Percentiles rank a stretch among this genome's conserved stretches.
Evolutionary conservation across 768 basidiomycete genomes (phyloP).

Genomic region (Neoboletus subvelutipes): DNA sequence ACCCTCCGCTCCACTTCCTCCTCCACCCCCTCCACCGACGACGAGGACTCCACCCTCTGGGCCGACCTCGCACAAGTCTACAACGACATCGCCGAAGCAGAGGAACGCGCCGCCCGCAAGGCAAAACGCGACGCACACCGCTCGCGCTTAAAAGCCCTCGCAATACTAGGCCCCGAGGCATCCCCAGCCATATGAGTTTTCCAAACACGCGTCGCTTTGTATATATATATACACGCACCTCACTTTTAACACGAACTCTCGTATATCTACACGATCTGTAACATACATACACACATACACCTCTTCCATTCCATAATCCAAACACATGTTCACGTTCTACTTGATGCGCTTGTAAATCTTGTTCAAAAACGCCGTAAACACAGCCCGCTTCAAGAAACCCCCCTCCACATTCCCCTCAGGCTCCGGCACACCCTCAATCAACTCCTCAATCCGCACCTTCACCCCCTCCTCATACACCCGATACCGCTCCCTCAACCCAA

Average conservation of each 20-base stretch:
- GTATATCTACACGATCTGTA: neutral
- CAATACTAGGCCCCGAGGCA: slow-evolving; percentile 5
- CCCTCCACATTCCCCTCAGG: slow-evolving; percentile 38
- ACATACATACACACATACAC: neutral
- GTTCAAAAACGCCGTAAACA: slow-evolving; percentile 82
- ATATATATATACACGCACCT: too few species aligned
- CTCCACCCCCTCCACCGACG: too few species aligned
- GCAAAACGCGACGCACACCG: slow-evolving; percentile 10
- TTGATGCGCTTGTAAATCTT: slow-evolving; percentile 78
- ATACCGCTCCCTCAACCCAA: slow-evolving; percentile 67
- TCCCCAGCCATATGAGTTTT: neutral
- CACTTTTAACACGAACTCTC: neutral
- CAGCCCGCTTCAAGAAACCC: slow-evolving; percentile 53
- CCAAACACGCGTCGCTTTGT: too few species aligned
- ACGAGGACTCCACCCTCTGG: neutral
- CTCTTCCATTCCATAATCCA: neutral
- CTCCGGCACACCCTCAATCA: slow-evolving; percentile 79
- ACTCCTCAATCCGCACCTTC: slow-evolving; percentile 59
- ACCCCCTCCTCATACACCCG: slow-evolving; percentile 74
- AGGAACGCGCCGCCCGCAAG: slow-evolving; percentile 10
- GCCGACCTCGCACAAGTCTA: neutral
- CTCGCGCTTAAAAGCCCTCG: slow-evolving; percentile 10
- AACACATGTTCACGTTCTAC: slow-evolving; percentile 28
- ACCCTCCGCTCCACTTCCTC: neutral
- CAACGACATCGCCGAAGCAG: neutral